phyloP scores from a whole-genome alignment of 2,329 filamentous ascomycete species.

The Apiospora arundinis region DNA sequence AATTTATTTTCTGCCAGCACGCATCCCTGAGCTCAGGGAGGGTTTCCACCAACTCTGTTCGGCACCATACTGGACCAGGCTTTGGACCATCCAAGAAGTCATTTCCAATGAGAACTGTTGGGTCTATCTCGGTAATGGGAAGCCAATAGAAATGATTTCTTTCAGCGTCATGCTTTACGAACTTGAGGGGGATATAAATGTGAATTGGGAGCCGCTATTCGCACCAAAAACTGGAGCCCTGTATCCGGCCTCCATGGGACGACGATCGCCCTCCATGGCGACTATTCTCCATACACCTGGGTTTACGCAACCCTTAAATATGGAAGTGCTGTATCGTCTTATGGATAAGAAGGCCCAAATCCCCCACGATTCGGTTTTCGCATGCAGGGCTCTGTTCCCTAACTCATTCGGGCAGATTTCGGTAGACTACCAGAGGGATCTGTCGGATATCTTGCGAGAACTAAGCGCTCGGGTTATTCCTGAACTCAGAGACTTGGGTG shows the following conservation, averaged over 20 bases:
- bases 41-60: neutral
- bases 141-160: neutral
- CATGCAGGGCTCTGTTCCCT: neutral
- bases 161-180: too few relatives aligned
- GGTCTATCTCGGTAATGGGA: neutral
- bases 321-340: neutral
- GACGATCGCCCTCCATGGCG: neutral
- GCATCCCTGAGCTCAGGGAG: neutral
- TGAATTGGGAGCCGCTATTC: neutral
- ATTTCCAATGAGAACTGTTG: neutral
- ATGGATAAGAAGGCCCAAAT: neutral
- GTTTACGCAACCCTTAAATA: too few relatives aligned
- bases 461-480: neutral
- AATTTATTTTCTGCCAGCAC: too few relatives aligned
- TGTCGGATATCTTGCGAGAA: neutral
- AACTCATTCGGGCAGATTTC: neutral
- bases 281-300: neutral
- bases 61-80: neutral
- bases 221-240: neutral
- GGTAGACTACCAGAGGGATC: neutral
- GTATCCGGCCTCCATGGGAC: neutral
- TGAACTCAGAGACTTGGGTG: accelerated
- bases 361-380: neutral
- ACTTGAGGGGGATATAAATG: neutral
- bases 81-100: constrained; percentile 17